Percentiles rank a stretch among this genome's conserved stretches.
phyloP scores from a whole-genome alignment of 2,329 filamentous ascomycete genomes.

The Talaromyces rugulosus region DNA sequence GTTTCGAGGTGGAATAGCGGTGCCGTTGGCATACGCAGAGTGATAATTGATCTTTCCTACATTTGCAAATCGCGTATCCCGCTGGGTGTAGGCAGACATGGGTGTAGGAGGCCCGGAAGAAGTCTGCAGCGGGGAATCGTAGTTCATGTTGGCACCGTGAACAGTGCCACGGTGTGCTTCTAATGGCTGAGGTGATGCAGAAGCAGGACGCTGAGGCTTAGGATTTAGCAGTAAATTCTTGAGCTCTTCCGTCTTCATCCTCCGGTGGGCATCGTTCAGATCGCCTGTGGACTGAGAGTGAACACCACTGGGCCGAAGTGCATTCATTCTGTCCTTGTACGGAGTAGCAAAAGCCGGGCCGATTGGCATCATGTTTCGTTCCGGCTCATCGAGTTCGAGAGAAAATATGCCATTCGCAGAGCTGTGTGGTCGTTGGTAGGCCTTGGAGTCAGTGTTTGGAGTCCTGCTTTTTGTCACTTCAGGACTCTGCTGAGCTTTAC shows the following conservation, averaged over 20 bases:
- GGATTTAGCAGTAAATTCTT: conserved; percentile 44
- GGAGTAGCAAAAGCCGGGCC: conserved; percentile 65
- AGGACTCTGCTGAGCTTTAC: conserved; percentile 48
- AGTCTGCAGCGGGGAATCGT: conserved; percentile 28
- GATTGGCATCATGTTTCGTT: conserved; percentile 50
- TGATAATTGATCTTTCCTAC: conserved; percentile 20
- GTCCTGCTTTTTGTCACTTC: conserved; percentile 43
- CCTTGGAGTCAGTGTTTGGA: conserved; percentile 43
- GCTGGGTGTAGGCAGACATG: conserved; percentile 11
- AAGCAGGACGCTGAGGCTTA: conserved; percentile 32
- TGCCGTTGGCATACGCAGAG: conserved; percentile 20
- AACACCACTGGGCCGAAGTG: conserved; percentile 34
- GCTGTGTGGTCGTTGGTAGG: conserved; percentile 40
- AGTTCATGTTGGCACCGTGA: conserved; percentile 21
- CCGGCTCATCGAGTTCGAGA: conserved; percentile 63
- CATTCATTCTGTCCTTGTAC: conserved; percentile 44
- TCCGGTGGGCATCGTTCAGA: conserved; percentile 37
- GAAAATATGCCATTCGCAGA: conserved; percentile 58
- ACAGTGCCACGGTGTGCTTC: neutral
- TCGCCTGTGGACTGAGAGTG: conserved; percentile 24
- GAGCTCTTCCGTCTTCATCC: conserved; percentile 41
- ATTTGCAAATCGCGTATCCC: conserved; percentile 4
- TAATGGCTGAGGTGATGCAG: conserved; percentile 24
- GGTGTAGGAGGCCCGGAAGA: conserved; percentile 31
- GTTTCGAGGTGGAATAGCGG: conserved; percentile 20